Base-by-base conservation (phyloP, 768 basidiomycete genomes). In the Hygrocybe coccinea region DNA sequence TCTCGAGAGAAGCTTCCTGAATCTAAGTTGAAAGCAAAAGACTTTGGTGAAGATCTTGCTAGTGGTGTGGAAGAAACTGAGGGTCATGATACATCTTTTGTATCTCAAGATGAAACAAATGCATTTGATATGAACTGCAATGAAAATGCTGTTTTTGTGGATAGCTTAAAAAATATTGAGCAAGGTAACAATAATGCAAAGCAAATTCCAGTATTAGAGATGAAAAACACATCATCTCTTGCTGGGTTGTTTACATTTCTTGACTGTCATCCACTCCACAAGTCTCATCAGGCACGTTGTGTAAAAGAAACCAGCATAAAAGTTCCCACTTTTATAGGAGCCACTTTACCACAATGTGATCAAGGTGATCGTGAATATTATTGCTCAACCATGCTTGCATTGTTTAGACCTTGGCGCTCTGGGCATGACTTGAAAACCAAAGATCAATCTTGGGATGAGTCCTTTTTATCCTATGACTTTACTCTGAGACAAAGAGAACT, bases 321-420 rank as follows among this genome's bases (percentile, higher is more conserved):
- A 22, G 59, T 70, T 15, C 66, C 65, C 5, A 67, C 70, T 52
- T 69, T 71, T 56, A 39, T 67, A 19, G 71, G 71, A 12, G 71
- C 63, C 2, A 24, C 56, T 10, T 55, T 71, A 3, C 73, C 72
- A 4, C 24, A 71, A 49, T 47, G 22, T 41, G 73, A 73, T 57
- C 50, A 64, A 39, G 68, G 69, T 15, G 65, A 69, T 52, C 55
- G 63, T 24, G 65, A 70, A 41, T 67, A 59, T 36, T 71, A 70
- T 57, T 70, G 68, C 55, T 17, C 39, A 10, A 62, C 65, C 3
- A 71, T 73, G 69, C 50, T 70, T 4, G 63, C 66, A 6, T 56
- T 71, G 9, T 68, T 71, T 45, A 66, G 62, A 38, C 68, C 69
- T 6, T 72, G 72, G 72, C 44, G 66, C 29, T 45, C 19, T 33